Base-by-base conservation (phyloP, 768 basidiomycete species). In the Boletus rubropictus region DNA sequence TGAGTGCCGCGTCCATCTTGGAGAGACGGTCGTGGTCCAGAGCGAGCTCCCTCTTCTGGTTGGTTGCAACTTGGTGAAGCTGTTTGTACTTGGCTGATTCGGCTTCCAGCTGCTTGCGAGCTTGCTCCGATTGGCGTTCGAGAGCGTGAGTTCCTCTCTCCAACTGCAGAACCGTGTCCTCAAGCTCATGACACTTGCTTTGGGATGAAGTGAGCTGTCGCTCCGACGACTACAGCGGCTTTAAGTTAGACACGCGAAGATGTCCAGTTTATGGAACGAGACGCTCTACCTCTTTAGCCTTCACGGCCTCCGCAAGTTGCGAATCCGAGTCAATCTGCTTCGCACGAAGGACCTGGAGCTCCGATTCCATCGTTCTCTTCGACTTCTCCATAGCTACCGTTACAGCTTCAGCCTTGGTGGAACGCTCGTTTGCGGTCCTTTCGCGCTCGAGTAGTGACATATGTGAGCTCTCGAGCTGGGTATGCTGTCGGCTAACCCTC, bases 81-180 rank as follows among this genome's bases (percentile, higher is more conserved):
- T 89, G 82, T 20, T 78, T 73, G 29, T 86, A 82, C 61, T 84
- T 89, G 3, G 79, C 65, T 1, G 74, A 72, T 64, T 99, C 93
- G 2, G 72, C 62, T 40, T 90, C 84, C 15, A 94, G 74, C 51
- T 89, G 86, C 55, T 84, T 84, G 35, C 79, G 78, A 44, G 76
- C 66, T 5, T 76, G 72, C 20, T 94, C 87, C 49, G 87, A 61
- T 54, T 92, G 86, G 5, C 85, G 78, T 39, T 81, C 77, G 52
- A 84, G 81, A 14, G 81, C 72, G 10, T 79, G 81, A 61, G 89
- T 81, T 48, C 93, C 92, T 25, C 89, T 77, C 64, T 97, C 88
- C 41, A 89, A 75, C 55, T 87, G 82, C 6, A 96, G 74, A 1
- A 89, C 78, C 0, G 84, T 78, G 60, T 98, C 95, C 65, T 99